Evolutionary conservation across 768 basidiomycete species (phyloP).

Genomic region (Boletus pseudo-olivaceus): DNA sequence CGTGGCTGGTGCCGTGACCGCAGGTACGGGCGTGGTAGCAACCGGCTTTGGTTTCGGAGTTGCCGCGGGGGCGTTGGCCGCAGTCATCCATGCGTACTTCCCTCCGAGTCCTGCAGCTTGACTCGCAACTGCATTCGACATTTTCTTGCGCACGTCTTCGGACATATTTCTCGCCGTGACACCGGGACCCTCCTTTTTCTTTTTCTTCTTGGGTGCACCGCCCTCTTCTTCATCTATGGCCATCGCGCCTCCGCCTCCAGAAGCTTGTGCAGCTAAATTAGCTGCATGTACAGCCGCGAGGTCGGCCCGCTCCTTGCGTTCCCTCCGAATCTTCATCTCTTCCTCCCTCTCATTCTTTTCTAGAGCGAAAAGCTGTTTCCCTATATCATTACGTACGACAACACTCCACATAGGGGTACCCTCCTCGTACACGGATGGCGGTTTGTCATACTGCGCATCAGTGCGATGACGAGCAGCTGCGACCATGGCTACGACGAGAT

Average conservation of each 20-base stretch:
- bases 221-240: conserved; percentile 46
- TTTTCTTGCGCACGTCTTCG: conserved; percentile 87
- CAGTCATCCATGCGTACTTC: conserved; percentile 87
- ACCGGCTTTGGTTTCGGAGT: conserved; percentile 37
- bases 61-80: conserved; percentile 46
- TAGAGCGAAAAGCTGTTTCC: conserved; percentile 69
- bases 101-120: conserved; percentile 83
- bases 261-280: conserved; percentile 55
- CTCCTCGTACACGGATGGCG: conserved; percentile 63
- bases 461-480: conserved; percentile 64
- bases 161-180: conserved; percentile 87
- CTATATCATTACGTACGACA: conserved; percentile 71
- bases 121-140: conserved; percentile 86
- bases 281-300: conserved; percentile 68
- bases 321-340: conserved; percentile 67
- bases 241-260: conserved; percentile 30
- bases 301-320: conserved; percentile 75
- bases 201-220: conserved; percentile 68
- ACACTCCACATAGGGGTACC: conserved; percentile 81
- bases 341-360: conserved; percentile 84
- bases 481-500: conserved; percentile 65
- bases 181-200: conserved; percentile 80
- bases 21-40: conserved; percentile 32
- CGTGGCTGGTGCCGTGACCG: conserved; percentile 22
- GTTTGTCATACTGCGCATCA: conserved; percentile 65